phyloP scores from a whole-genome alignment of 441 rosid species.

The Cnidoscolus chayamansa region DNA sequence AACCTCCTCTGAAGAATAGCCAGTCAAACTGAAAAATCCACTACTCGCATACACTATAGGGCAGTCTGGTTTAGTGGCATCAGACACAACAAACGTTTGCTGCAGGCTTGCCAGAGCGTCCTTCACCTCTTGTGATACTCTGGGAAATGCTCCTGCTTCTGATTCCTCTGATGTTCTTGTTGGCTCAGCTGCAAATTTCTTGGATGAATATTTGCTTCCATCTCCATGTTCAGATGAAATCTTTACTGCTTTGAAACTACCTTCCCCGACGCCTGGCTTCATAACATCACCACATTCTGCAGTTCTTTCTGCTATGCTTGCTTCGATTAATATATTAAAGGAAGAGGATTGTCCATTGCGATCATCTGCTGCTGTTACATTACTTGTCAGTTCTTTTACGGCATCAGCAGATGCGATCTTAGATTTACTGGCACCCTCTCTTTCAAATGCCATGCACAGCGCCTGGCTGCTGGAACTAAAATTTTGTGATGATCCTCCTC shows the following conservation, averaged over 20 bases:
- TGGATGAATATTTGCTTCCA: slow-evolving; percentile 37
- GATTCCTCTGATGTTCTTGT: slow-evolving; percentile 69
- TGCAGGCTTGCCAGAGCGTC: slow-evolving; percentile 80
- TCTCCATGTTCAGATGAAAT: slow-evolving; percentile 39
- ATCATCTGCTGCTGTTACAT: background rate
- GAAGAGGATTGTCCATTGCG: slow-evolving; percentile 9
- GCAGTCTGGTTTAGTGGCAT: slow-evolving; percentile 78
- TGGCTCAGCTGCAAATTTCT: slow-evolving; percentile 31
- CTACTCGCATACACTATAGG: slow-evolving; percentile 91
- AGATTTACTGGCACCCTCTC: slow-evolving; percentile 14
- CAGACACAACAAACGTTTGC: slow-evolving; percentile 94
- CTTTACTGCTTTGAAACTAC: slow-evolving; percentile 40
- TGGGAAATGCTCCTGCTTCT: slow-evolving; percentile 51
- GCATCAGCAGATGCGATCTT: slow-evolving; percentile 5
- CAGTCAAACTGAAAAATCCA: slow-evolving; percentile 90
- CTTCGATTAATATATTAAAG: slow-evolving; percentile 33
- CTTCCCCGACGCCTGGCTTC: slow-evolving; percentile 43
- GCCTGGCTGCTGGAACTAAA: slow-evolving; percentile 24
- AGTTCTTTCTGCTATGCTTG: slow-evolving; percentile 60
- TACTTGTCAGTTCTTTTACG: slow-evolving; percentile 11
- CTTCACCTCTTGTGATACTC: slow-evolving; percentile 84
- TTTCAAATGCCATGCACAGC: slow-evolving; percentile 76
- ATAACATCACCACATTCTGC: slow-evolving; percentile 86
- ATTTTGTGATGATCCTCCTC: slow-evolving; percentile 17
- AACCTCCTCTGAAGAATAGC: slow-evolving; percentile 74